Evolutionary conservation across 805 yeast species (phyloP).

Genomic region (Metschnikowia colocasiae): DNA sequence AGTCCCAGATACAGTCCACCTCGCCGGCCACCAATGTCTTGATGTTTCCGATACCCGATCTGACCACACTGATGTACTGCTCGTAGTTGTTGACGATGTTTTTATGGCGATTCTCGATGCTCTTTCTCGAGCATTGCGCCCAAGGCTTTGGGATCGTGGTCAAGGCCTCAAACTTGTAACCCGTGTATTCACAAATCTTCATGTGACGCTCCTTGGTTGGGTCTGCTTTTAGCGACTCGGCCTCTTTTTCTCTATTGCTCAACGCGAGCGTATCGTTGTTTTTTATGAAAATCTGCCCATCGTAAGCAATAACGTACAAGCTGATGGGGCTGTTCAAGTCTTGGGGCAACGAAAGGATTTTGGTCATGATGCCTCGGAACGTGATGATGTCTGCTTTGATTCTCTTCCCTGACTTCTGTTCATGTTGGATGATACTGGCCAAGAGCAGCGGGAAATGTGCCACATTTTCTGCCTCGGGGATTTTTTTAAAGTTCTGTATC

Average conservation of each 20-base stretch:
- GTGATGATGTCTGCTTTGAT: conserved; percentile 66
- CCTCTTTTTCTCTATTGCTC: conserved; percentile 24
- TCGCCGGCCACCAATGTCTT: conserved; percentile 79
- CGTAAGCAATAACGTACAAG: conserved; percentile 63
- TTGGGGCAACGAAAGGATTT: conserved; percentile 65
- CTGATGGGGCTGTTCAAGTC: conserved; percentile 53
- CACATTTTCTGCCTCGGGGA: conserved; percentile 50
- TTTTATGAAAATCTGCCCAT: conserved; percentile 68
- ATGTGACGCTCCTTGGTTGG: conserved; percentile 28
- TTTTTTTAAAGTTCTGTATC: conserved; percentile 50
- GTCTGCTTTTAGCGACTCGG: conserved; percentile 9
- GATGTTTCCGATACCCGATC: conserved; percentile 76
- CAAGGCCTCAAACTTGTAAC: conserved; percentile 82
- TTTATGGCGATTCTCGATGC: conserved; percentile 63
- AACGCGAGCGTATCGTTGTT: conserved; percentile 42
- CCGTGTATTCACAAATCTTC: conserved; percentile 51
- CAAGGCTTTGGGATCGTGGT: conserved; percentile 77
- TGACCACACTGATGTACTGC: conserved; percentile 77
- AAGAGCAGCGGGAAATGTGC: conserved; percentile 60
- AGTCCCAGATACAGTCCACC: conserved; percentile 88
- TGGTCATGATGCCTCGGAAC: conserved; percentile 81
- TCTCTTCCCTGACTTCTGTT: conserved; percentile 44
- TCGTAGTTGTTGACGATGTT: conserved; percentile 63
- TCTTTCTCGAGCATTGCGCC: conserved; percentile 59
- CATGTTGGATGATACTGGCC: conserved; percentile 52